phyloP scores from a whole-genome alignment of 768 basidiomycete species.

The Boletus reticulatus region DNA sequence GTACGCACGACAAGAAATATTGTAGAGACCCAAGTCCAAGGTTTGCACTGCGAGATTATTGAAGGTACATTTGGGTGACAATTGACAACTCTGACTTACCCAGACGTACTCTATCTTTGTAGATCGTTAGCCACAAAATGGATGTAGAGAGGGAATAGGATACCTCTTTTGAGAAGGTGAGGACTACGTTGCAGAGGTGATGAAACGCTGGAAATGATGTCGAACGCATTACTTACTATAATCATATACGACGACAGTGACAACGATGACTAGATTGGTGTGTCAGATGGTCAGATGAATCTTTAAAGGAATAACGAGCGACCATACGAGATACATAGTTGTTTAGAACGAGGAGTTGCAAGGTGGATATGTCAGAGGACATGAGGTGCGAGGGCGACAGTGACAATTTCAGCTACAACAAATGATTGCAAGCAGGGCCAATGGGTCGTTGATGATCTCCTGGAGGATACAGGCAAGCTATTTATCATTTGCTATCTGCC shows the following conservation, averaged over 20 bases:
- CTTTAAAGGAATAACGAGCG: not conserved
- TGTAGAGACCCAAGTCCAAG: not conserved
- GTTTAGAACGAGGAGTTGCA: not conserved
- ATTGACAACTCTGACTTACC: not conserved
- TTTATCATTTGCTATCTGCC: not conserved
- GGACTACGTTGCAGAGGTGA: not conserved
- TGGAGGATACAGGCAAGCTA: not conserved
- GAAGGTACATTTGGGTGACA: not conserved
- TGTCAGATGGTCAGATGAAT: not conserved
- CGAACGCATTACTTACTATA: not conserved
- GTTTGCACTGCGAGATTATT: not conserved
- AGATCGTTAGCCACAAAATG: not conserved
- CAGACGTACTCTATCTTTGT: not conserved
- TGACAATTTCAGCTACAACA: too few species aligned
- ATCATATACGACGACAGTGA: not conserved
- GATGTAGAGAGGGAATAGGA: not conserved
- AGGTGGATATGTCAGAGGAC: not conserved
- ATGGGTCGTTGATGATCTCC: not conserved
- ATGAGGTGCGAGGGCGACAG: not conserved
- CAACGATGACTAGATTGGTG: not conserved
- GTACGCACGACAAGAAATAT: not conserved
- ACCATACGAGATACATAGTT: not conserved
- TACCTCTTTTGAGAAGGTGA: not conserved
- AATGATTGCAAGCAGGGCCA: too few species aligned
- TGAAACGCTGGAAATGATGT: not conserved